phyloP scores from a whole-genome alignment of 192 early-diverging fungal species.

The Helicostylum pulchrum region DNA sequence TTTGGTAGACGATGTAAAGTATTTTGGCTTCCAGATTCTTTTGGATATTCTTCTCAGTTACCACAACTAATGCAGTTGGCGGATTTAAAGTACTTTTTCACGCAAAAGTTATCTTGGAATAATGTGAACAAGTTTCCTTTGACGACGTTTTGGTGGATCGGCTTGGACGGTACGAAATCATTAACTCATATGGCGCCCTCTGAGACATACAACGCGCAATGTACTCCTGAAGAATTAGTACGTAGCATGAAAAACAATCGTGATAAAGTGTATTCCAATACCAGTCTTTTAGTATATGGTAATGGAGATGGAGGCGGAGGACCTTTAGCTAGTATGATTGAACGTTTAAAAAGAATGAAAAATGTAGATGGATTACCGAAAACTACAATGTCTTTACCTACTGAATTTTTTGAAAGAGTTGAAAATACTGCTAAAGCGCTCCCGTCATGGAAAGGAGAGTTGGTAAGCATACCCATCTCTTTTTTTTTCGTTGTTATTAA shows the following conservation, averaged over 20 bases:
- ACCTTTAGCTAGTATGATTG: constrained; percentile 78
- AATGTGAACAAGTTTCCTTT: constrained; percentile 99
- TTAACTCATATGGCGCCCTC: constrained; percentile 90
- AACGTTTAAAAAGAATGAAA: constrained; percentile 72
- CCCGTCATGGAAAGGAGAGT: constrained; percentile 90
- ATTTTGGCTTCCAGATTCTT: constrained; percentile 95
- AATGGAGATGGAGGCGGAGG: constrained; percentile 98
- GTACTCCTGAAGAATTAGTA: constrained; percentile 31
- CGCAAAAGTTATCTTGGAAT: constrained; percentile 99
- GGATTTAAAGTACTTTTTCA: constrained; percentile 93
- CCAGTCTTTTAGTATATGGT: constrained; percentile 88
- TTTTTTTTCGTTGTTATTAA: constrained; percentile 3
- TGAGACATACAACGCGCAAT: constrained; percentile 70
- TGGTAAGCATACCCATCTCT: constrained; percentile 31
- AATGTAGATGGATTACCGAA: constrained; percentile 73
- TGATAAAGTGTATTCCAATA: constrained; percentile 81
- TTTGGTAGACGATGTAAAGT: constrained; percentile 70
- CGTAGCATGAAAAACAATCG: constrained; percentile 80
- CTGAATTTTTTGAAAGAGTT: constrained; percentile 81
- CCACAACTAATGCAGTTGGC: constrained; percentile 84
- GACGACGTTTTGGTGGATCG: constrained; percentile 94
- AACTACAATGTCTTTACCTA: constrained; percentile 73
- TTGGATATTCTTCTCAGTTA: constrained; percentile 72
- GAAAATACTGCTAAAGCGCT: constrained; percentile 67
- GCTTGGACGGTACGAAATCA: constrained; percentile 79